phyloP scores from a whole-genome alignment of 306 rosid genomes.

The Datisca glomerata region DNA sequence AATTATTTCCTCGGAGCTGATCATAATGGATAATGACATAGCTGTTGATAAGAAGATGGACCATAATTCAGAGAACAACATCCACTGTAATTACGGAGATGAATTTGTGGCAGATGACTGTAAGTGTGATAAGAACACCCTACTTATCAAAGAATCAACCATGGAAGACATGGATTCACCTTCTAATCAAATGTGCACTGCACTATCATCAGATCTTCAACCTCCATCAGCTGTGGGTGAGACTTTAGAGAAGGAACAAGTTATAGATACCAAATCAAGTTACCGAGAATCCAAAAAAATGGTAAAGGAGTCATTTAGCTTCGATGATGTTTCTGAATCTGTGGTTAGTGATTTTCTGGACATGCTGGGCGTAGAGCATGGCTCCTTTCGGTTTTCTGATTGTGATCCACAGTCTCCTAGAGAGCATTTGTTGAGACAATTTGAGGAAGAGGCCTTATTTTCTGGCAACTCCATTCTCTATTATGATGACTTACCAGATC shows the following conservation, averaged over 20 bases:
- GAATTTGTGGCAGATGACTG: constrained; percentile 11
- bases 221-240: constrained; percentile 8
- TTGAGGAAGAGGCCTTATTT: constrained; percentile 48
- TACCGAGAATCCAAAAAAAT: constrained; percentile 23
- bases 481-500: constrained; percentile 27
- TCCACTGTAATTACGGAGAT: constrained; percentile 11
- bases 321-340: constrained; percentile 44
- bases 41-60: constrained; percentile 14
- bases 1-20: constrained; percentile 29
- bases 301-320: constrained; percentile 31
- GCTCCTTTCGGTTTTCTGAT: constrained; percentile 25
- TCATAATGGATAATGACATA: constrained; percentile 28
- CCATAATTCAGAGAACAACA: constrained; percentile 16
- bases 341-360: constrained; percentile 59
- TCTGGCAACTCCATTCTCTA: constrained; percentile 26
- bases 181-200: constrained; percentile 11
- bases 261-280: constrained; percentile 18
- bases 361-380: constrained; percentile 35
- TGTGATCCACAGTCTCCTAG: constrained; percentile 59
- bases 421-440: constrained; percentile 57
- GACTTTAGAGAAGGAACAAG: constrained; percentile 16
- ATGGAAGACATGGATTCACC: constrained; percentile 19
- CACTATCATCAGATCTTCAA: constrained; percentile 10
- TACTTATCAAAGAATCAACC: constrained; percentile 17
- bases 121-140: constrained; percentile 16